Base-by-base conservation (phyloP, 768 basidiomycete species). In the Rhodotorula graminis region DNA sequence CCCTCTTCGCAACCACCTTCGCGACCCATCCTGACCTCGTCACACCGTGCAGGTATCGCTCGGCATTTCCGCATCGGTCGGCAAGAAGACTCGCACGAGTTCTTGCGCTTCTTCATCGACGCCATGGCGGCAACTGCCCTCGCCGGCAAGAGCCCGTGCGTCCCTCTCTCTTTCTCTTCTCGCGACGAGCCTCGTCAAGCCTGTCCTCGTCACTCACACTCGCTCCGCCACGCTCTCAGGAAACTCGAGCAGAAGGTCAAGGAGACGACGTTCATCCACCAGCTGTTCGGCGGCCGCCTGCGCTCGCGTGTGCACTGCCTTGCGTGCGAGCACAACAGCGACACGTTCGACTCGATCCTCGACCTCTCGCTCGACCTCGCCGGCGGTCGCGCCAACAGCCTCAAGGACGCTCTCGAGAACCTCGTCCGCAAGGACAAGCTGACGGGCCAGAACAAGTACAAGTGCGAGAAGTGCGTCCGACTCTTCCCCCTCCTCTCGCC, bases 31-130 rank as follows among this genome's bases (percentile, higher is more conserved):
- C 57, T n/a, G 16, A 55, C 16, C 29, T 27, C 49, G 46, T 44
- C n/a, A 18, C 0, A 11, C 0, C 19, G 50, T 25, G 19, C 72
- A 97, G 93, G 84, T 15, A 93, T 98, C 70, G 93, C 93, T 25
- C 93, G 93, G 80, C 88, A 91, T 77, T 88, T 97, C 87, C 87
- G 89, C 55, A 86, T 83, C 81, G 93, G 92, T n/a, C 84, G 92
- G 76, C 96, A 99, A 80, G 96, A 99, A 80, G 96, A 99, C 80
- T 88, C 96, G 16, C 96, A 99, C 80, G 96, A 99, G 81, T 98
- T 98, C 79, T 87, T 99, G 61, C 88, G 96, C 46, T 96, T 94
- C 81, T 88, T 89, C 29, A 88, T 97, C 44, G 96, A 99, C 78
- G 90, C 89, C 40, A 82, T 98, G 64, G 96, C 98, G 81, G 90